Percentiles rank a stretch among this genome's conserved stretches.
Conservation (phyloP, 768 basidiomycete species). For the Lepiota venenata region DNA sequence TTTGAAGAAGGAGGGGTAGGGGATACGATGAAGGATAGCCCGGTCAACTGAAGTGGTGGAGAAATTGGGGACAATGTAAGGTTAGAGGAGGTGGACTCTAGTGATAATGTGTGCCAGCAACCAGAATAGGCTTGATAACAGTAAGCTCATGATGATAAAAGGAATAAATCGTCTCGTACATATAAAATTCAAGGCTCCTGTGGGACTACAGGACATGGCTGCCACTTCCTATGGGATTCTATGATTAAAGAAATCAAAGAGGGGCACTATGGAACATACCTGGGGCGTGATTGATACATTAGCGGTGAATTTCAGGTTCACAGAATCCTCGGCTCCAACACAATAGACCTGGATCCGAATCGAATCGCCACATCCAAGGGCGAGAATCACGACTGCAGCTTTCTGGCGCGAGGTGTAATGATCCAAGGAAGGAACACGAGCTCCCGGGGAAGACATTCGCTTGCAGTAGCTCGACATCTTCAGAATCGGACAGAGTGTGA, state of each 20-base stretch:
- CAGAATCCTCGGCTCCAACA: conserved; percentile 28
- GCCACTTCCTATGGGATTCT: conserved; percentile 29
- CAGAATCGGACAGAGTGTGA: conserved; percentile 11
- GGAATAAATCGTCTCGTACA: conserved; percentile 29
- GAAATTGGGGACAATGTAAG: conserved; percentile 21
- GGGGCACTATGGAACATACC: conserved; percentile 18
- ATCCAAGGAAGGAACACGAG: conserved; percentile 11
- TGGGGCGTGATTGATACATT: conserved; percentile 28
- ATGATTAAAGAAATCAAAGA: conserved; percentile 8
- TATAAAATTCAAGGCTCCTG: conserved; percentile 48
- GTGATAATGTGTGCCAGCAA: conserved; percentile 5
- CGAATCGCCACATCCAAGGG: background rate
- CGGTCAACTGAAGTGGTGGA: conserved; percentile 28
- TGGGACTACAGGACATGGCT: conserved; percentile 39
- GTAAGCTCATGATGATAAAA: background rate
- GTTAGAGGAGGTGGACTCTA: conserved; percentile 14
- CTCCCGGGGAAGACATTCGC: conserved; percentile 18
- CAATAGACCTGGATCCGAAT: conserved; percentile 26
- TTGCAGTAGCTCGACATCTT: conserved; percentile 14
- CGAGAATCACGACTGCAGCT: background rate
- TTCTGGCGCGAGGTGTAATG: background rate
- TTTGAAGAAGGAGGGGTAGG: conserved; percentile 17
- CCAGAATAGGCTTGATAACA: conserved; percentile 26
- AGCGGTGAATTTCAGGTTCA: conserved; percentile 24
- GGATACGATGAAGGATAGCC: conserved; percentile 25